Evolutionary conservation across 2,329 filamentous ascomycete species (phyloP).

Genomic region (Calonectria crousiana): DNA sequence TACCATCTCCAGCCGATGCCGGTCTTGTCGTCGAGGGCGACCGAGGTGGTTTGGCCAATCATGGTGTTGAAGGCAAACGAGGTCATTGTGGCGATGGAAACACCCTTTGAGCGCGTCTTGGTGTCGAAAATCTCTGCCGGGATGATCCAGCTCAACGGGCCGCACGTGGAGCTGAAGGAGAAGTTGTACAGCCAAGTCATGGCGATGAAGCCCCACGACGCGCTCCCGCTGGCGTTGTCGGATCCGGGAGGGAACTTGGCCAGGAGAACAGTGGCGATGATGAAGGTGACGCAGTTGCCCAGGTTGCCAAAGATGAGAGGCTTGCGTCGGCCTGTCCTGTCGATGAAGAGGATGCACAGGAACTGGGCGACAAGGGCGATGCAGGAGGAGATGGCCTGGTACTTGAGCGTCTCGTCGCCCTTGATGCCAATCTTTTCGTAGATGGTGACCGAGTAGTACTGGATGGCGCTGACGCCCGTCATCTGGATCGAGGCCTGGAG

Average conservation of each 20-base stretch:
- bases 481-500: conserved; percentile 81
- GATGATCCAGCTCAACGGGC: conserved; percentile 72
- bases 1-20: conserved; percentile 62
- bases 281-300: conserved; percentile 78
- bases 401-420: conserved; percentile 74
- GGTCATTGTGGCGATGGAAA: conserved; percentile 79
- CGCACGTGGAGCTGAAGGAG: conserved; percentile 78
- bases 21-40: conserved; percentile 57
- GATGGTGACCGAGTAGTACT: conserved; percentile 79
- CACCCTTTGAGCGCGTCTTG: conserved; percentile 79
- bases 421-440: conserved; percentile 78
- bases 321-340: conserved; percentile 77
- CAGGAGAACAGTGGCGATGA: conserved; percentile 70
- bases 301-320: conserved; percentile 80
- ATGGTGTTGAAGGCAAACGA: conserved; percentile 83
- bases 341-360: conserved; percentile 76
- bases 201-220: conserved; percentile 79
- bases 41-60: conserved; percentile 74
- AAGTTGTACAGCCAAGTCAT: conserved; percentile 87
- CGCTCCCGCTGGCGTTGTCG: conserved; percentile 58
- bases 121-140: conserved; percentile 84
- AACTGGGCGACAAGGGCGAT: conserved; percentile 78
- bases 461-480: conserved; percentile 81
- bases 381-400: conserved; percentile 81
- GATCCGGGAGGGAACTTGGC: conserved; percentile 68